These are phyloP conservation scores for Vishniacozyma victoriae DNA, from an alignment of 768 basidiomycete species.

Conservation along the genomic window DNA sequence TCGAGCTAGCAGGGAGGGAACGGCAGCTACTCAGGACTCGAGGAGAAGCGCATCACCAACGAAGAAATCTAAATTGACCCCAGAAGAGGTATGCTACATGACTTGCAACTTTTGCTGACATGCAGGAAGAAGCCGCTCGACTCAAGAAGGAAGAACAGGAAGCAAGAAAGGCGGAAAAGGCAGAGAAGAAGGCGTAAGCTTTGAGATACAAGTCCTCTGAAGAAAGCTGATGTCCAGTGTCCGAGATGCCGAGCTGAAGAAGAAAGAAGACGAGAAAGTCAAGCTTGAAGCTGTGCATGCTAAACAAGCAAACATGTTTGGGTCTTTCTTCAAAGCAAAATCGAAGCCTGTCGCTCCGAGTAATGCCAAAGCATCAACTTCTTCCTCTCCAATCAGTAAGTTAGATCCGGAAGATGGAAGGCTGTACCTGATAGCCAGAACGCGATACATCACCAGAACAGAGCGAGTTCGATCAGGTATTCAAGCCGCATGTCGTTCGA, in stretches of 20 bases:
- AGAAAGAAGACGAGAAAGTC: constrained; percentile 10
- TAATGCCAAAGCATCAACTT: background rate
- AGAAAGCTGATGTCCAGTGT: constrained; percentile 9
- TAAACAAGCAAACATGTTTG: constrained; percentile 25
- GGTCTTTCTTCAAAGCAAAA: constrained; percentile 27
- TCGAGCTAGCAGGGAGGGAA: constrained; percentile 28
- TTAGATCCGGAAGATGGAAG: too few species aligned
- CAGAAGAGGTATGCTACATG: constrained; percentile 31
- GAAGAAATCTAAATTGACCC: constrained; percentile 29
- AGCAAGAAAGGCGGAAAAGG: constrained; percentile 21
- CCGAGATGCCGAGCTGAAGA: constrained; percentile 23
- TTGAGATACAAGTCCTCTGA: background rate
- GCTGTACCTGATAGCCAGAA: too few species aligned
- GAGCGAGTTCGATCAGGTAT: constrained; percentile 4
- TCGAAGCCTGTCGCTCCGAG: constrained; percentile 1
- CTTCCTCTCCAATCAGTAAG: too few species aligned
- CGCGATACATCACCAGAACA: too few species aligned
- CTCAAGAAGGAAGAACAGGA: constrained; percentile 32
- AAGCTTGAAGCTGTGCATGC: constrained; percentile 5
- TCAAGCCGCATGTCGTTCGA: constrained; percentile 25
- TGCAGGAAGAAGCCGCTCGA: constrained; percentile 33
- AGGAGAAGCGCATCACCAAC: constrained; percentile 29
- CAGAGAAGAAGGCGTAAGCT: constrained; percentile 38
- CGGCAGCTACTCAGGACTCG: constrained; percentile 29
- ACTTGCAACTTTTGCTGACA: constrained; percentile 7